These are phyloP conservation scores for Podaxis rugospora DNA, from an alignment of 768 basidiomycete species.

Conservation along the genomic window DNA sequence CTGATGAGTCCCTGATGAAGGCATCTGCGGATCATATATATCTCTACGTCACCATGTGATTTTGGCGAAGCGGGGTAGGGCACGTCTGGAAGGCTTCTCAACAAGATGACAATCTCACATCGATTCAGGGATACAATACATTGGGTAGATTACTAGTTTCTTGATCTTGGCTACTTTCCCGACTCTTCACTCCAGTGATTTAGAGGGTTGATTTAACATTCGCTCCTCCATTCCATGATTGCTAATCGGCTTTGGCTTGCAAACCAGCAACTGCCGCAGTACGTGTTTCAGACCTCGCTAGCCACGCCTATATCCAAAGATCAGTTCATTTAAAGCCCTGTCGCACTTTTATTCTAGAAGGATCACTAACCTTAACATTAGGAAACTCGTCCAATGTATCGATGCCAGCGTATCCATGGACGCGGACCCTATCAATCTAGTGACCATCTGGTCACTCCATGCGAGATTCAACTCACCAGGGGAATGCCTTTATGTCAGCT, in stretches of 20 bases:
- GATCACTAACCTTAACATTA: conserved; percentile 41
- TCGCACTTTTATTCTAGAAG: neutral
- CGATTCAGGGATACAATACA: neutral
- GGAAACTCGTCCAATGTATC: conserved; percentile 63
- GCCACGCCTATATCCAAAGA: conserved; percentile 17
- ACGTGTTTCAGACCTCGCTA: conserved; percentile 13
- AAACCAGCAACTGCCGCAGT: neutral
- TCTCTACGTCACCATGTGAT: neutral
- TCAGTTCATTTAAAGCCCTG: neutral
- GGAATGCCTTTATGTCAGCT: conserved; percentile 66
- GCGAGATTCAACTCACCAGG: conserved; percentile 42
- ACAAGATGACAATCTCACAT: neutral
- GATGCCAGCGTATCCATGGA: conserved; percentile 43
- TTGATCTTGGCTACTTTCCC: too few species aligned
- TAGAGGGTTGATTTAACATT: neutral
- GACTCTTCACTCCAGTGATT: neutral
- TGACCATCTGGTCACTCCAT: neutral
- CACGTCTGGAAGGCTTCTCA: neutral
- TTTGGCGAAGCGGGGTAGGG: neutral
- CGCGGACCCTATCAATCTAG: conserved; percentile 43
- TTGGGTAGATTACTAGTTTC: neutral
- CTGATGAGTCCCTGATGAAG: neutral
- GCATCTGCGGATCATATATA: neutral
- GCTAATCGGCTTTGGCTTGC: neutral
- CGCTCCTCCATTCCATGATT: neutral